Base-by-base conservation (phyloP, 768 basidiomycete genomes). In the Termitomyces sp. region DNA sequence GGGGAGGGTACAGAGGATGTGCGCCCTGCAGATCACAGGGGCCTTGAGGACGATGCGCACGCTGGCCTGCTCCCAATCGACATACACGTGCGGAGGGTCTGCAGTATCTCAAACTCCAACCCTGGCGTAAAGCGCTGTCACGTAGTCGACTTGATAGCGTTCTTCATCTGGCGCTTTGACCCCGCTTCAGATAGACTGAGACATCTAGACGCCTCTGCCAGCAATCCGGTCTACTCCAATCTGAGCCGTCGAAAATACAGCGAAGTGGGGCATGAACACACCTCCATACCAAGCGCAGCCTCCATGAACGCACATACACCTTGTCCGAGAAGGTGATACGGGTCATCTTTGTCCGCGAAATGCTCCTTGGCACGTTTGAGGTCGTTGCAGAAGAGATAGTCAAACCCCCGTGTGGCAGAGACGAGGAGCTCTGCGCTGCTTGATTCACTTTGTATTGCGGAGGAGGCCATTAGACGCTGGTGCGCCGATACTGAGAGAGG, bases 261-360 rank as follows among this genome's bases (percentile, higher is more conserved):
- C 12, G 18, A 13, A 50, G 7, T 7, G n/a, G 50, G 38, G 45
- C 35, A 58, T 24, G 30, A 36, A 68, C 73, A 13, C 36, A 86
- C 87, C 80, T 92, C 90, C 84, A 91, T 83, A n/a, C 88, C 87
- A 14, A 92, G 72, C 1, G 86, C 88, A 0, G 89, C 91, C 68
- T 90, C 85, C 45, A 92, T 72, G 63, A 92, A 92, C 0, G 82
- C 80, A 58, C 85, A 86, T 0, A 86, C 83, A 16, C 89, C 90
- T 0, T 83, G 73, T 1, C 90, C 90, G 58, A 92, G 75, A 20
- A 81, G 75, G 68, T 92, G 90, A 64, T 90, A 87, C 0, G 90
- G 84, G 40, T 86, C 86, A 36, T 82, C 77, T 9, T 71, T 66
- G 14, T 66, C 64, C n/a, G 73, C 61, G 66, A 90, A 86, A 40